These are phyloP conservation scores for Solanum hybrid DNA, from an alignment of 305 asterid genomes.

Conservation along the genomic window DNA sequence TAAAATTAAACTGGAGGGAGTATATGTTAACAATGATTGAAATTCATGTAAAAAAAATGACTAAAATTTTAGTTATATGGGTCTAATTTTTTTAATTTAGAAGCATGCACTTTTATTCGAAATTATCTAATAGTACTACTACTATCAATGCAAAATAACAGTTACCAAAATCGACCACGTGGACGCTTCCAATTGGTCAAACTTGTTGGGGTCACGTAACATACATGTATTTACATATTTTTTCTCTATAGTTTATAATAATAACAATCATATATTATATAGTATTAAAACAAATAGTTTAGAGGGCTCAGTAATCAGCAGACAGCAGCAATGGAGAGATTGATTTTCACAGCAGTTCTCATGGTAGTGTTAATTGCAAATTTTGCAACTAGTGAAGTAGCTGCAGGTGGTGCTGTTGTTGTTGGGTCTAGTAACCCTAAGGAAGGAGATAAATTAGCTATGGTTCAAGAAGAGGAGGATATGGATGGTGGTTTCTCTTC, in stretches of 20 bases:
- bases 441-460: not conserved
- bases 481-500: conserved; percentile 73
- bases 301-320: not conserved
- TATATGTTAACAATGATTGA: not conserved
- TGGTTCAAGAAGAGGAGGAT: conserved; percentile 6
- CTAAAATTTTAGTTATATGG: not conserved
- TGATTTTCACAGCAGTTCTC: not conserved
- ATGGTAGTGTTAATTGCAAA: not conserved
- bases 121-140: not conserved
- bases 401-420: not conserved
- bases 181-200: not conserved
- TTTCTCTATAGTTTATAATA: not conserved
- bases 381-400: not conserved
- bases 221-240: not conserved
- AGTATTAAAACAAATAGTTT: not conserved
- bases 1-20: not conserved
- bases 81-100: not conserved
- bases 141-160: not conserved
- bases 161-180: not conserved
- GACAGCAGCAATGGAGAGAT: not conserved
- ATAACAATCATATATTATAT: too few relatives aligned
- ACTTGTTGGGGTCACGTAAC: not conserved
- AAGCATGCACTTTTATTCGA: not conserved
- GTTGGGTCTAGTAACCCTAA: not conserved
- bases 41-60: not conserved